A percentile compares a stretch with the other conserved stretches of the same genome.
Evolutionary conservation across 129 eudicot species (phyloP).

Genomic region (Helianthus tuberosus): DNA sequence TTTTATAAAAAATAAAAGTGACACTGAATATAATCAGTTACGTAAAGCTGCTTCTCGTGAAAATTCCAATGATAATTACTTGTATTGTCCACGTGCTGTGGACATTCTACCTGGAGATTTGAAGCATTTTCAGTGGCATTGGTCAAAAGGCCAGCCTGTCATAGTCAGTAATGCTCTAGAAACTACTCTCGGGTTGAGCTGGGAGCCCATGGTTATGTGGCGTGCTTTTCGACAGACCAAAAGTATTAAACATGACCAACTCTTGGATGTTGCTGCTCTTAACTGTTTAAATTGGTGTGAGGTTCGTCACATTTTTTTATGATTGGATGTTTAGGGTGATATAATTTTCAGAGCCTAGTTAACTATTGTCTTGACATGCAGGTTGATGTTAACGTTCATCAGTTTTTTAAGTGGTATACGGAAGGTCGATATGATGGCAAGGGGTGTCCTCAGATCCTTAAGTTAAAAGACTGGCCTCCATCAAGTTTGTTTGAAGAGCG

Average conservation of each 20-base stretch:
- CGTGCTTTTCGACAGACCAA: slow-evolving; percentile 78
- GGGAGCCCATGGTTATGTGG: slow-evolving; percentile 99
- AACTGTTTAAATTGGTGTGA: slow-evolving; percentile 86
- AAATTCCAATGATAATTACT: slow-evolving; percentile 49
- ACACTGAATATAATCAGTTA: slow-evolving; percentile 19
- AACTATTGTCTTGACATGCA: slow-evolving; percentile 30
- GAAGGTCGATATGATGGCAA: slow-evolving; percentile 31
- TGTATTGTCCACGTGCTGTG: slow-evolving; percentile 67
- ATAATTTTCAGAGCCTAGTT: not conserved
- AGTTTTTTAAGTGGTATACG: slow-evolving; percentile 55
- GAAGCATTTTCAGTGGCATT: slow-evolving; percentile 83
- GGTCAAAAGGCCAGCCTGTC: slow-evolving; percentile 83
- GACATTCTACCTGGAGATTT: slow-evolving; percentile 52
- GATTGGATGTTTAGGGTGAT: not conserved
- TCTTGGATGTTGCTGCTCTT: slow-evolving; percentile 60
- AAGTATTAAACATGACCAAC: slow-evolving; percentile 35
- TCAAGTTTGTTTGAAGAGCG: slow-evolving; percentile 59
- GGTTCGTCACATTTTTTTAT: slow-evolving; percentile 42
- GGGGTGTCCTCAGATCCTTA: slow-evolving; percentile 62
- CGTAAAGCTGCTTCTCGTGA: slow-evolving; percentile 65
- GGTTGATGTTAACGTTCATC: slow-evolving; percentile 58
- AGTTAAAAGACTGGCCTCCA: slow-evolving; percentile 86
- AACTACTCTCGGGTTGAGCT: slow-evolving; percentile 74
- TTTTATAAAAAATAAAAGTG: slow-evolving; percentile 9
- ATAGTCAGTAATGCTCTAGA: slow-evolving; percentile 75